Percentiles rank a stretch among this genome's conserved stretches.
phyloP scores from a whole-genome alignment of 2,329 filamentous ascomycete species.

The Exophiala xenobiotica region DNA sequence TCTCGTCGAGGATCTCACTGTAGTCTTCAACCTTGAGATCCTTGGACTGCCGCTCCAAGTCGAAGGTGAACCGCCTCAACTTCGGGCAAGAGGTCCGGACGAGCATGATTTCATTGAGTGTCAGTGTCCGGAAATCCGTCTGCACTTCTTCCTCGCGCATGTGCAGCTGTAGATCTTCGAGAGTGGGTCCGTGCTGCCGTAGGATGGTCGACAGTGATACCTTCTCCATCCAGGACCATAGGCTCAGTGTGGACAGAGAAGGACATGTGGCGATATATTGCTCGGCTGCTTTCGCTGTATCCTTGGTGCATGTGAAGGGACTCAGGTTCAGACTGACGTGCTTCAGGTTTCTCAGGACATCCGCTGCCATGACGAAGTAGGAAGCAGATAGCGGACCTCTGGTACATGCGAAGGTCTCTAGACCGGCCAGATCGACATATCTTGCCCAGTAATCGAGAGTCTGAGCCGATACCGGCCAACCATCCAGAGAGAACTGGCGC shows the following conservation, averaged over 20 bases:
- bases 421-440: slow-evolving; percentile 12
- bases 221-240: slow-evolving; percentile 27
- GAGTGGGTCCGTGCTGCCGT: slow-evolving; percentile 17
- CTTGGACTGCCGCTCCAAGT: slow-evolving; percentile 16
- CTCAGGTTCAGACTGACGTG: slow-evolving; percentile 23
- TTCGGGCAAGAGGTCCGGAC: slow-evolving; percentile 19
- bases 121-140: not conserved
- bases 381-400: slow-evolving; percentile 13
- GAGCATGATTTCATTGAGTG: slow-evolving; percentile 12
- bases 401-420: slow-evolving; percentile 22
- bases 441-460: slow-evolving; percentile 18
- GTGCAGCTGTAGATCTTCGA: slow-evolving; percentile 24
- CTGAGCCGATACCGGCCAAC: slow-evolving; percentile 15
- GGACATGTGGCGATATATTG: slow-evolving; percentile 20
- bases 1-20: slow-evolving; percentile 12
- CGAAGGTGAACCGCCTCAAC: slow-evolving; percentile 21
- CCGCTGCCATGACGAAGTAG: slow-evolving; percentile 17
- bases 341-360: slow-evolving; percentile 17
- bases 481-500: slow-evolving; percentile 22
- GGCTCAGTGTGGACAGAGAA: slow-evolving; percentile 18
- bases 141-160: slow-evolving; percentile 15
- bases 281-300: slow-evolving; percentile 8
- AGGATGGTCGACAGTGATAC: slow-evolving; percentile 19
- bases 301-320: not conserved
- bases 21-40: slow-evolving; percentile 12